Conservation (phyloP, 1,284 basidiomycete species). For the Peniophora sp. region DNA sequence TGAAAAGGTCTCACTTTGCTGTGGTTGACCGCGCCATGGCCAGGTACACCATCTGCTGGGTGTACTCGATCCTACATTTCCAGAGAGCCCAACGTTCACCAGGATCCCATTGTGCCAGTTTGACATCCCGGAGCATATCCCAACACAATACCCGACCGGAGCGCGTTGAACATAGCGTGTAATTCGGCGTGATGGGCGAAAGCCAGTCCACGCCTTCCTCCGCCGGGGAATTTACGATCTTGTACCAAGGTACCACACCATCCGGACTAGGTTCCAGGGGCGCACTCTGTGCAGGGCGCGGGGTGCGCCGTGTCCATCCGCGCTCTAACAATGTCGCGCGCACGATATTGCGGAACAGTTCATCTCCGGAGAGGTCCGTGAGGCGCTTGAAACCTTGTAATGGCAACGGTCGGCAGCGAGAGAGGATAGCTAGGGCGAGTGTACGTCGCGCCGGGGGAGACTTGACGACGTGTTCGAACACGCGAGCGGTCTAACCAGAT, state of each 20-base stretch:
- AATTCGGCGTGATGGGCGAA: slow-evolving; percentile 65
- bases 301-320: slow-evolving; percentile 54
- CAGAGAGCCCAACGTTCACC: slow-evolving; percentile 61
- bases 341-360: slow-evolving; percentile 52
- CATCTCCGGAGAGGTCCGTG: slow-evolving; percentile 49
- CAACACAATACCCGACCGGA: slow-evolving; percentile 70
- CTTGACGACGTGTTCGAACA: slow-evolving; percentile 47
- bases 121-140: slow-evolving; percentile 53
- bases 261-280: slow-evolving; percentile 2
- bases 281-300: slow-evolving; percentile 32
- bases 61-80: slow-evolving; percentile 72
- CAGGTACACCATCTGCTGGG: slow-evolving; percentile 60
- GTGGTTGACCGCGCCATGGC: slow-evolving; percentile 50
- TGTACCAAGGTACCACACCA: slow-evolving; percentile 39
- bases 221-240: slow-evolving; percentile 52
- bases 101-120: slow-evolving; percentile 61
- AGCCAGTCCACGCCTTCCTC: slow-evolving; percentile 67
- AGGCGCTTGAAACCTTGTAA: slow-evolving; percentile 60
- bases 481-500: slow-evolving; percentile 44
- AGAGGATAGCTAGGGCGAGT: slow-evolving; percentile 50
- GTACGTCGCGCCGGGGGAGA: slow-evolving; percentile 60
- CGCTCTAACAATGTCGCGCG: slow-evolving; percentile 51
- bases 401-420: slow-evolving; percentile 57
- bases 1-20: background rate
- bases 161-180: slow-evolving; percentile 65